Percentiles rank a stretch among this genome's conserved stretches.
Conservation (phyloP, 306 rosid species). For the Notholithocarpus densiflorus region DNA sequence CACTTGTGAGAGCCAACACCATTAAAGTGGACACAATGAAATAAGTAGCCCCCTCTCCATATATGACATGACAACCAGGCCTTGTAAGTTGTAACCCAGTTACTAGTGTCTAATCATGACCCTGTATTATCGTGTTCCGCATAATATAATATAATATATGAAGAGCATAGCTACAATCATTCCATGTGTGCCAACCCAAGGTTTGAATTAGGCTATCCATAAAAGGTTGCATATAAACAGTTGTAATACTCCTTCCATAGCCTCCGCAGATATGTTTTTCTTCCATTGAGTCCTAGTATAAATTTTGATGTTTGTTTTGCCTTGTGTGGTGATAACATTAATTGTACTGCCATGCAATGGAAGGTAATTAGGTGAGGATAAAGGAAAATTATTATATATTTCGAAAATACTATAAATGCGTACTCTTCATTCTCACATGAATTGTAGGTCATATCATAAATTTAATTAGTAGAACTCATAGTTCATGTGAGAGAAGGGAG, state of each 20-base stretch:
- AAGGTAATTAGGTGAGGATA: too few relatives aligned
- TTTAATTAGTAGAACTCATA: too few relatives aligned
- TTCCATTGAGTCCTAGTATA: conserved; percentile 26
- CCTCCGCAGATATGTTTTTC: conserved; percentile 41
- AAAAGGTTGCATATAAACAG: conserved; percentile 43
- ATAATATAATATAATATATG: conserved; percentile 50
- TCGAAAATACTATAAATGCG: too few relatives aligned
- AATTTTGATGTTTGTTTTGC: conserved; percentile 43
- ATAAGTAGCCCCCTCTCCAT: conserved; percentile 6
- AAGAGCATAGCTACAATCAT: conserved; percentile 36
- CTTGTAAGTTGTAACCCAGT: conserved; percentile 29
- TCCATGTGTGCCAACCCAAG: conserved; percentile 61
- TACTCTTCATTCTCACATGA: fast-evolving
- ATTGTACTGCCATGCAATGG: neutral
- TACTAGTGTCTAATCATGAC: conserved; percentile 33
- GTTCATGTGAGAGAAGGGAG: too few relatives aligned
- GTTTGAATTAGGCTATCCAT: conserved; percentile 43
- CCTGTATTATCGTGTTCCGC: conserved; percentile 50
- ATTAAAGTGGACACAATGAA: conserved; percentile 28
- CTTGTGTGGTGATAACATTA: conserved; percentile 54
- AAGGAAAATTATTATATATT: too few relatives aligned
- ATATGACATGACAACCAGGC: neutral
- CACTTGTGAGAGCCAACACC: too few relatives aligned
- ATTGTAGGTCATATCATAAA: too few relatives aligned
- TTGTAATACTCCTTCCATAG: conserved; percentile 62